Conservation (phyloP, 441 rosid genomes). For the Eugenia klotzschiana region DNA sequence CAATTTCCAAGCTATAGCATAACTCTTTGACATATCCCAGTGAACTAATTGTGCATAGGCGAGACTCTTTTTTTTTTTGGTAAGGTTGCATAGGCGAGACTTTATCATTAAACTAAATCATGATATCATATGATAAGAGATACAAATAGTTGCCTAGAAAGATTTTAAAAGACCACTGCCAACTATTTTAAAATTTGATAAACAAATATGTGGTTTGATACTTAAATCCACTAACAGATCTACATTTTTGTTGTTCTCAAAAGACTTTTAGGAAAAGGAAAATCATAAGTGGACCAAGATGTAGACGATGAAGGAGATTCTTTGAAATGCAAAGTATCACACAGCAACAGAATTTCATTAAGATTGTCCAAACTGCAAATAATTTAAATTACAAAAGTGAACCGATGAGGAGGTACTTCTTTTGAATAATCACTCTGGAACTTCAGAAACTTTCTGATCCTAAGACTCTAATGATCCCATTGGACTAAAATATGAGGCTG, state of each 20-base stretch:
- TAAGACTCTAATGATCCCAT: not conserved
- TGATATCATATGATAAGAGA: not conserved
- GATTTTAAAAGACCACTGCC: not conserved
- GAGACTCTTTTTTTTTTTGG: no score
- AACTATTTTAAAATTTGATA: not conserved
- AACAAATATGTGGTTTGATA: not conserved
- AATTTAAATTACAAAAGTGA: not conserved
- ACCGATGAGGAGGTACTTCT: not conserved
- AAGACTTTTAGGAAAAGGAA: not conserved
- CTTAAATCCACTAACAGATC: not conserved
- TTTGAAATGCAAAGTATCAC: not conserved
- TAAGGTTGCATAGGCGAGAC: no score
- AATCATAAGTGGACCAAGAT: not conserved
- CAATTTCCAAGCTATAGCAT: not conserved
- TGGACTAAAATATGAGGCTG: not conserved
- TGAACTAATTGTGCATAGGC: no score
- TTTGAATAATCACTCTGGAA: not conserved
- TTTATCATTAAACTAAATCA: not conserved
- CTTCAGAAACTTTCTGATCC: not conserved
- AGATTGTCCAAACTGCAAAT: not conserved
- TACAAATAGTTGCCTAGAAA: not conserved
- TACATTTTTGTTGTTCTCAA: not conserved
- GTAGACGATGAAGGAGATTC: not conserved
- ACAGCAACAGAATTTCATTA: not conserved
- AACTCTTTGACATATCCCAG: not conserved